Evolutionary conservation across 108 stramenopile species (phyloP).

Genomic region (Nitzschia palea): DNA sequence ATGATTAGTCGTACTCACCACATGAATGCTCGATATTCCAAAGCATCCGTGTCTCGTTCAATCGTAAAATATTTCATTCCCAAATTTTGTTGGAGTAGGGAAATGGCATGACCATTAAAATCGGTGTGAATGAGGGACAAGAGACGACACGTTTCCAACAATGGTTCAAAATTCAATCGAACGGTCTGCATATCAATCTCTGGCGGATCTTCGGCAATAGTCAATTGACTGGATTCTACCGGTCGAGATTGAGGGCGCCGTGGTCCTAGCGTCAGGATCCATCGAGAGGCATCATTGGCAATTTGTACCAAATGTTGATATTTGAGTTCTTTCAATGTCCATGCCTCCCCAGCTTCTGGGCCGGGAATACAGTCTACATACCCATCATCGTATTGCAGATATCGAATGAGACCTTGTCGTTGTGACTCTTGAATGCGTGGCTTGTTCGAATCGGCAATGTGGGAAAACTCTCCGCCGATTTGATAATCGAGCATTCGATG

Average conservation of each 20-base stretch:
- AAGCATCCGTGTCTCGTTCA: constrained; percentile 35
- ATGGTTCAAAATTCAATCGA: constrained; percentile 40
- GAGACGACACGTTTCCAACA: constrained; percentile 75
- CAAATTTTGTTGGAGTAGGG: constrained; percentile 47
- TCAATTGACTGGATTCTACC: constrained; percentile 6
- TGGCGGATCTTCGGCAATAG: constrained; percentile 20
- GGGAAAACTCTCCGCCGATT: constrained; percentile 60
- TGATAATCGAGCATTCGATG: constrained; percentile 63
- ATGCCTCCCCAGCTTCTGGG: constrained; percentile 3
- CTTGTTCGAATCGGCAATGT: constrained; percentile 32
- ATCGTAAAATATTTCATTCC: constrained; percentile 33
- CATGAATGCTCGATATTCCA: constrained; percentile 70
- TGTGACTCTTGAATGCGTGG: constrained; percentile 33
- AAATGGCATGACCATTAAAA: constrained; percentile 56
- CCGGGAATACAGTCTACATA: constrained; percentile 59
- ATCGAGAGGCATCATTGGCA: constrained; percentile 53
- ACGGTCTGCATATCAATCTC: constrained; percentile 29
- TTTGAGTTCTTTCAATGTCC: constrained; percentile 70
- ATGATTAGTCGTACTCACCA: constrained; percentile 20
- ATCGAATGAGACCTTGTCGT: constrained; percentile 51
- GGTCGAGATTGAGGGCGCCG: constrained; percentile 42
- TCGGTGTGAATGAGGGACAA: constrained; percentile 62
- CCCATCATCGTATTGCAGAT: constrained; percentile 82
- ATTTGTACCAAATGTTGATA: constrained; percentile 53
- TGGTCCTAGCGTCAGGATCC: constrained; percentile 57